Evolutionary conservation across 768 basidiomycete genomes (phyloP).

Genomic region (Plicaturopsis crispa): DNA sequence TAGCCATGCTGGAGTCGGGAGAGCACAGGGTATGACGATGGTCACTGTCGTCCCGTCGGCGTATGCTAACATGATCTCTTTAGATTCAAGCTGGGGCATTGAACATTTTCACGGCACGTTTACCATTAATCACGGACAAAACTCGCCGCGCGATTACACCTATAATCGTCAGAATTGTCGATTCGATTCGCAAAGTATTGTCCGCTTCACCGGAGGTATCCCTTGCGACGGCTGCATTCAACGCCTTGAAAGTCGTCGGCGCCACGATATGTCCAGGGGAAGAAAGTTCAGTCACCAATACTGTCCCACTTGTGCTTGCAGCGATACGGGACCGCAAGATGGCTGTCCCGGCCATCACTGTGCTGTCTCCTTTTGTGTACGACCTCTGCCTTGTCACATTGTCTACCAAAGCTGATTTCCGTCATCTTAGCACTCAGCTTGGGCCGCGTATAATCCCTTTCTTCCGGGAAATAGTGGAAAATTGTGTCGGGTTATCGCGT

Average conservation of each 20-base stretch:
- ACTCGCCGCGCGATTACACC: conserved; percentile 44
- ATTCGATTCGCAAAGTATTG: conserved; percentile 41
- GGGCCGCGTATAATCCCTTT: conserved; percentile 86
- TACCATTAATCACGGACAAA: conserved; percentile 50
- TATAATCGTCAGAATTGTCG: conserved; percentile 46
- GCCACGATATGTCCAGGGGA: conserved; percentile 56
- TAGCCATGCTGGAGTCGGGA: conserved; percentile 47
- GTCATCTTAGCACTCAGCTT: conserved; percentile 49
- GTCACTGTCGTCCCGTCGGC: not conserved
- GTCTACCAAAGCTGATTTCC: conserved; percentile 6
- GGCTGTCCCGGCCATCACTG: conserved; percentile 37
- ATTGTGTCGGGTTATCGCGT: conserved; percentile 42
- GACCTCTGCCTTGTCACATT: conserved; percentile 13
- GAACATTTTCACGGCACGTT: conserved; percentile 57
- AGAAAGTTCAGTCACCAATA: conserved; percentile 50
- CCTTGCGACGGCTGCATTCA: conserved; percentile 42
- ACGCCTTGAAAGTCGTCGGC: conserved; percentile 53
- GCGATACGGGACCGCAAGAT: conserved; percentile 32
- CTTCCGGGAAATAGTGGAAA: conserved; percentile 63
- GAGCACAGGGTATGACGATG: conserved; percentile 40
- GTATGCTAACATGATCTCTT: conserved; percentile 4
- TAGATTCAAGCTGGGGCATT: conserved; percentile 67
- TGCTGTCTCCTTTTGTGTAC: conserved; percentile 58
- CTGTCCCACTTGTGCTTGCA: conserved; percentile 51
- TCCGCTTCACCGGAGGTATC: conserved; percentile 29